These are phyloP conservation scores for Logfia minima DNA, from an alignment of 129 eudicot species.

Conservation along the genomic window DNA sequence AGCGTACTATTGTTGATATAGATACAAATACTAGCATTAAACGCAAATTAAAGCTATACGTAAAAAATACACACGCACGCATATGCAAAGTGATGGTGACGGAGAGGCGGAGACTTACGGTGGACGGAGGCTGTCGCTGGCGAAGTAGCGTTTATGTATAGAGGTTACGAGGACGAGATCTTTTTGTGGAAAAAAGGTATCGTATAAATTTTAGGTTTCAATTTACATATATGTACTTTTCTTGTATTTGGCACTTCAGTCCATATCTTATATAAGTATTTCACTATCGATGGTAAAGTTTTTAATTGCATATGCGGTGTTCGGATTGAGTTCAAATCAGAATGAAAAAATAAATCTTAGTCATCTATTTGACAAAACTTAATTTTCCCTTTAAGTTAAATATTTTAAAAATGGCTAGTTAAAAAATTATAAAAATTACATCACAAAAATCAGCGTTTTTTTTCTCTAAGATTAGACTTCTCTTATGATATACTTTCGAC, in stretches of 20 bases:
- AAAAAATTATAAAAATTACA: too few species aligned
- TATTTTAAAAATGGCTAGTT: too few species aligned
- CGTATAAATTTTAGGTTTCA: neutral
- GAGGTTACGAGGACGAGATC: conserved; percentile 23
- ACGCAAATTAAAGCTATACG: neutral
- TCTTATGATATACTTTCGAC: too few species aligned
- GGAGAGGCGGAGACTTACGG: conserved; percentile 27
- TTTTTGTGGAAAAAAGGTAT: conserved; percentile 12
- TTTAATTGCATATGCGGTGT: too few species aligned
- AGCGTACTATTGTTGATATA: neutral
- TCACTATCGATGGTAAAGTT: neutral
- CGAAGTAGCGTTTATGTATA: conserved; percentile 14
- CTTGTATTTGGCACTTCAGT: neutral
- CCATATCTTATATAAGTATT: neutral
- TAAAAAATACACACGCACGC: neutral
- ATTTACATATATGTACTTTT: neutral
- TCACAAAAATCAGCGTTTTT: too few species aligned
- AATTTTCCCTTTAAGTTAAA: too few species aligned
- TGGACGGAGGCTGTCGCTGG: conserved; percentile 28
- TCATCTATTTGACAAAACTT: too few species aligned
- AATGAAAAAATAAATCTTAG: too few species aligned
- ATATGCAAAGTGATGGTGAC: neutral
- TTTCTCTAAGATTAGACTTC: too few species aligned
- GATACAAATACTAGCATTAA: neutral
- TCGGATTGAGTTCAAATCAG: too few species aligned